phyloP scores from a whole-genome alignment of 1,284 basidiomycete species.

The Cryptococcus hybrid region DNA sequence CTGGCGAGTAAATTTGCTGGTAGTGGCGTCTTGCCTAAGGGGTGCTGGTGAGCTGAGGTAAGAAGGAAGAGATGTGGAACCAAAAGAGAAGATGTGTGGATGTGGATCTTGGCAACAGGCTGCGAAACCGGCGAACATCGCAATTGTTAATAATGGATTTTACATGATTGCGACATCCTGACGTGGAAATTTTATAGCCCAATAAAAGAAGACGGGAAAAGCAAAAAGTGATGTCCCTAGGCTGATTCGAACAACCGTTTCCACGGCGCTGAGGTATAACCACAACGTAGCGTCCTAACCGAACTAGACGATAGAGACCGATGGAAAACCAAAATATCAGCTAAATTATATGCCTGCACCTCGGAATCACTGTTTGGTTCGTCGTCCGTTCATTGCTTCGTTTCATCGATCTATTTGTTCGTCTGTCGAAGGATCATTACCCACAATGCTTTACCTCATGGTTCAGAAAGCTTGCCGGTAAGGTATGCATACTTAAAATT shows the following conservation, averaged over 20 bases:
- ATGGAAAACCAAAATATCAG: too few species aligned
- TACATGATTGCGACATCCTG: neutral
- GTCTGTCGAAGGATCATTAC: too few species aligned
- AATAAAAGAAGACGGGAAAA: neutral
- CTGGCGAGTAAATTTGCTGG: constrained; percentile 4
- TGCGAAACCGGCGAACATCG: neutral
- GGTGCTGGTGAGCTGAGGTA: neutral
- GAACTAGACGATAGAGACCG: constrained; percentile 17
- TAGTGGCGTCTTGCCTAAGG: constrained; percentile 14
- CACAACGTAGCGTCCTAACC: constrained; percentile 21
- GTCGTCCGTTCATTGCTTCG: too few species aligned
- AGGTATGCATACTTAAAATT: too few species aligned
- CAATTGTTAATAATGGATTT: too few species aligned
- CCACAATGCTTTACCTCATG: too few species aligned
- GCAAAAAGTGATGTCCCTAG: constrained; percentile 11
- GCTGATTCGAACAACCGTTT: constrained; percentile 21
- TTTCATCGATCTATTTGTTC: too few species aligned
- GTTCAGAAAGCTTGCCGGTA: too few species aligned
- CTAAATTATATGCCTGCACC: too few species aligned
- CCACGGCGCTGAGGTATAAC: constrained; percentile 9
- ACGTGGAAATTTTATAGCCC: neutral
- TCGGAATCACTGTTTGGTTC: too few species aligned
- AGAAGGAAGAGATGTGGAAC: neutral
- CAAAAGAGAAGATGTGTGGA: neutral
- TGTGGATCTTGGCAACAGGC: neutral